Evolutionary conservation across 1,139 yeast species (phyloP).

Genomic region (Barnettozyma hawaiiensis): DNA sequence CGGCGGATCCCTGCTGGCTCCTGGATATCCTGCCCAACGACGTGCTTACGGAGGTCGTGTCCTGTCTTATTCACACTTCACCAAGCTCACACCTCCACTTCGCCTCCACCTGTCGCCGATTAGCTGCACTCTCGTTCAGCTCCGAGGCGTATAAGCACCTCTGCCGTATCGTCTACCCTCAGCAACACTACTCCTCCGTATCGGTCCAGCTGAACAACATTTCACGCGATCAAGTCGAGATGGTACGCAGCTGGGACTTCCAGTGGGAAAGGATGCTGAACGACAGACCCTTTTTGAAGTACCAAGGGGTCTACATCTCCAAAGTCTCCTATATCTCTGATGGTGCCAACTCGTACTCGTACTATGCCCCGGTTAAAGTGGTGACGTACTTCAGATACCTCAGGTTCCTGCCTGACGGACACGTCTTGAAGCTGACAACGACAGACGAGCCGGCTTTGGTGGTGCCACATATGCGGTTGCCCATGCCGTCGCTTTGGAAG

Average conservation of each 20-base stretch:
- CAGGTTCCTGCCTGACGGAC: constrained; percentile 77
- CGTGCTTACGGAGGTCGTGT: constrained; percentile 50
- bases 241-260: constrained; percentile 42
- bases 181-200: constrained; percentile 48
- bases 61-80: constrained; percentile 42
- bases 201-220: constrained; percentile 33
- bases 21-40: constrained; percentile 61
- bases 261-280: constrained; percentile 51
- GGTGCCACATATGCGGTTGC: constrained; percentile 46
- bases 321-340: constrained; percentile 79
- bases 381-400: constrained; percentile 85
- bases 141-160: constrained; percentile 52
- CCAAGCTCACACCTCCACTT: constrained; percentile 67
- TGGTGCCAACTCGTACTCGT: constrained; percentile 63
- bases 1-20: constrained; percentile 44
- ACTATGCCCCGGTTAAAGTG: constrained; percentile 71
- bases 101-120: constrained; percentile 54
- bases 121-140: constrained; percentile 59
- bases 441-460: constrained; percentile 60
- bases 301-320: constrained; percentile 79
- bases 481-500: constrained; percentile 26
- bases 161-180: constrained; percentile 50
- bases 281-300: constrained; percentile 67
- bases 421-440: constrained; percentile 59
- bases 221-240: constrained; percentile 37